Percentiles rank a stretch among this genome's conserved stretches.
Evolutionary conservation across 1,284 basidiomycete species (phyloP).

Genomic region (Chalciporus sp.): DNA sequence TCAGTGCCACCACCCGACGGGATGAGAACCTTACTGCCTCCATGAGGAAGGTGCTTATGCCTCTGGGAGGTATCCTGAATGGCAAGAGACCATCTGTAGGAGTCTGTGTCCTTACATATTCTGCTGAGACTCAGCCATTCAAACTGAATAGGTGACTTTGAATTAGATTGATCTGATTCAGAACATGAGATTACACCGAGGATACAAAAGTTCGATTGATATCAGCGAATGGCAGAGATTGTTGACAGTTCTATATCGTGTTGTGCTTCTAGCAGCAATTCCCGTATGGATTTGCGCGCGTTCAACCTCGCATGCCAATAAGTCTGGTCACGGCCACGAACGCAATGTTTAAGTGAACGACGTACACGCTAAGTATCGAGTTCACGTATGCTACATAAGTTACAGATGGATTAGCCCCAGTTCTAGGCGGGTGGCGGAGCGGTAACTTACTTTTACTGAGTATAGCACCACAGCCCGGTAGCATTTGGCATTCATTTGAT

Average conservation of each 20-base stretch:
- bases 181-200: no score
- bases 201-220: no score
- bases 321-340: no score
- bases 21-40: neutral
- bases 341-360: neutral
- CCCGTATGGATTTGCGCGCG: conserved; percentile 16
- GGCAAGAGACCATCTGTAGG: no score
- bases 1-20: no score
- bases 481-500: no score
- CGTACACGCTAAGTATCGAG: conserved; percentile 29
- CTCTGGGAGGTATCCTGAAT: no score
- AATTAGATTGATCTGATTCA: no score
- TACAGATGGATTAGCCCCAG: neutral
- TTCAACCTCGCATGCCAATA: conserved; percentile 7
- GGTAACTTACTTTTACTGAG: conserved; percentile 18
- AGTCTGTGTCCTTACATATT: no score
- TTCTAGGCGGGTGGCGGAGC: neutral
- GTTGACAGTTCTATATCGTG: conserved; percentile 16
- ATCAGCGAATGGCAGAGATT: conserved; percentile 9
- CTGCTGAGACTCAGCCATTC: no score
- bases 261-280: neutral
- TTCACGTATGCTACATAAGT: conserved; percentile 23
- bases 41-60: neutral
- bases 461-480: no score
- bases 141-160: no score